Conservation (phyloP, 805 yeast species). For the Candida corydali region DNA sequence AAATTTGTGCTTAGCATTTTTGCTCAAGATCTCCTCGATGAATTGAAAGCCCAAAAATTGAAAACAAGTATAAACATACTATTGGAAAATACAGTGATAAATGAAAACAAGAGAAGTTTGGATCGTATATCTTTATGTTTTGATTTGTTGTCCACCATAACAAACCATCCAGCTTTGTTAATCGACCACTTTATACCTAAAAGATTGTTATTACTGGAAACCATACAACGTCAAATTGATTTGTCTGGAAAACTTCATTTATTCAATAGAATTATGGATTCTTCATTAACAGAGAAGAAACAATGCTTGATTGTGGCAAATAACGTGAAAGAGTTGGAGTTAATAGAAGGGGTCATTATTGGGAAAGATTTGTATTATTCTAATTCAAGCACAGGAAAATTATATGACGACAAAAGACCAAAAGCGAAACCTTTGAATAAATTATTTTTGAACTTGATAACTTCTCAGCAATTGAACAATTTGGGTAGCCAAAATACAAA, state of each 20-base stretch:
- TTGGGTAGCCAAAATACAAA: conserved; percentile 18
- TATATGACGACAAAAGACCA: conserved; percentile 37
- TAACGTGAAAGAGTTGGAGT: conserved; percentile 65
- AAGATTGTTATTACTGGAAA: conserved; percentile 60
- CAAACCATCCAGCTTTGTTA: conserved; percentile 65
- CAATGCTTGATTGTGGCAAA: conserved; percentile 49
- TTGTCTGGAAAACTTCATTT: conserved; percentile 59
- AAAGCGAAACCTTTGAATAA: conserved; percentile 13
- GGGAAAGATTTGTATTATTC: conserved; percentile 66
- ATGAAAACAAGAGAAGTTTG: conserved; percentile 4
- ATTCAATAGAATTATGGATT: conserved; percentile 47
- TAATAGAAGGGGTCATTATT: conserved; percentile 72
- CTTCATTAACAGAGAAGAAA: conserved; percentile 20
- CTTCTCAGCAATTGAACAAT: conserved; percentile 31
- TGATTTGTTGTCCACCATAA: conserved; percentile 45
- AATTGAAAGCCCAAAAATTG: conserved; percentile 18
- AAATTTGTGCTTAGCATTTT: conserved; percentile 31
- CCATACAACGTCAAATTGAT: conserved; percentile 49
- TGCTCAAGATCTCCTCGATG: conserved; percentile 19
- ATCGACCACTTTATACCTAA: conserved; percentile 79
- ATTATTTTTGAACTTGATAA: conserved; percentile 24
- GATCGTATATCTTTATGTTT: conserved; percentile 41
- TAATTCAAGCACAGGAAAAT: conserved; percentile 63
- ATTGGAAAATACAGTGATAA: conserved; percentile 19
- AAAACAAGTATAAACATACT: conserved; percentile 36